Evolutionary conservation across 2,329 filamentous ascomycete genomes (phyloP), one percentile per base, ranked within the genome.

Genomic region (Periconia sp.): DNA sequence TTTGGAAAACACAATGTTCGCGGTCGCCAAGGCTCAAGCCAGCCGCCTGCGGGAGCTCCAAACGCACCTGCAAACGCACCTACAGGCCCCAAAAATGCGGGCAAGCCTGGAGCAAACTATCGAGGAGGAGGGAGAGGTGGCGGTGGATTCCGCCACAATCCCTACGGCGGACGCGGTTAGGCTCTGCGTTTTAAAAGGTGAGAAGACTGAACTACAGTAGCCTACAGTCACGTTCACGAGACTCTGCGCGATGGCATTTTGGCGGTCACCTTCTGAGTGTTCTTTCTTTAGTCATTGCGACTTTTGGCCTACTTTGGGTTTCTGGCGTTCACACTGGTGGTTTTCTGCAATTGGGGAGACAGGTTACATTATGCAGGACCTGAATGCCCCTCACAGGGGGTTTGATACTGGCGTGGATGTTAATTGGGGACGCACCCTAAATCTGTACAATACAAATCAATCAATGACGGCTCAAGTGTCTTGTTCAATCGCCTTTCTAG

Each of bases 61-160:
- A 71, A 75, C 49, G 78, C 79, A 14, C 91, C 91, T 18, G 87
- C 89, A 6, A 91, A 91, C 69, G 91, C 94, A 6, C 94, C 94
- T 0, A 99, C 94, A 0, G 94, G 94, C 0, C 94, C 94, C 5
- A 96, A 96, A 82, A 99, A 97, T 67, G 91, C 92, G 1, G 92
- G 92, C 23, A 89, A 88, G 69, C 91, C 92, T 1, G 92, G 92
- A 15, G 91, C 91, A 1, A 96, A 96, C 76, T 97, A 97, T 74
- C 88, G 93, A 41, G 93, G 94, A 49, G 93, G 93, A 48, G 91
- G 93, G 17, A 61, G 69, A 30, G 59, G 54, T 6, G 58, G 56
- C 40, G 65, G 61, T 14, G 43, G 20, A 41, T 70, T 65, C 48
- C 64, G 70, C 20, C 68, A 72, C 49, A 65, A 66, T 41, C 70